These are phyloP conservation scores for Apophysomyces elegans DNA, from an alignment of 371 early-diverging fungal genomes.

Conservation along the genomic window DNA sequence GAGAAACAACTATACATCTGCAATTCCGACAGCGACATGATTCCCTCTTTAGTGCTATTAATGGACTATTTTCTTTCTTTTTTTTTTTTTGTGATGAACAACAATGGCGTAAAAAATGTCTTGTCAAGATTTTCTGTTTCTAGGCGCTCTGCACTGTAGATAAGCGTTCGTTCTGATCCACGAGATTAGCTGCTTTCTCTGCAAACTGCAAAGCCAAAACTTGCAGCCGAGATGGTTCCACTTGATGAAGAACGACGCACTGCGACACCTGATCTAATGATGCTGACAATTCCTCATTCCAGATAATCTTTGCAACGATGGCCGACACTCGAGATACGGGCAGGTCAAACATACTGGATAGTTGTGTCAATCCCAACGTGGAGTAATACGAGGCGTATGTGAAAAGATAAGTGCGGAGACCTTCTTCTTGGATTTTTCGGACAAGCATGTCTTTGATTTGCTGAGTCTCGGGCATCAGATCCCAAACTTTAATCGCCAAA, in stretches of 20 bases:
- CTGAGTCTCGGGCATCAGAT: slow-evolving; percentile 80
- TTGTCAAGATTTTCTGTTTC: slow-evolving; percentile 51
- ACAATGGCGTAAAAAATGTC: slow-evolving; percentile 7
- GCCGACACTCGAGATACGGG: slow-evolving; percentile 67
- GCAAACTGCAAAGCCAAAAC: slow-evolving; percentile 83
- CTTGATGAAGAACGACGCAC: slow-evolving; percentile 82
- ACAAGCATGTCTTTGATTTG: slow-evolving; percentile 89
- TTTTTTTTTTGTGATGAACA: neutral
- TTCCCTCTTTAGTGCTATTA: slow-evolving; percentile 2
- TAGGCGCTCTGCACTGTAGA: slow-evolving; percentile 50
- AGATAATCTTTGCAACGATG: slow-evolving; percentile 92
- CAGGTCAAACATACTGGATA: slow-evolving; percentile 88
- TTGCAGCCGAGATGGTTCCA: slow-evolving; percentile 86
- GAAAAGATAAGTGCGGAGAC: slow-evolving; percentile 95
- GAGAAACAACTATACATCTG: no score
- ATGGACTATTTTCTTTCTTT: neutral
- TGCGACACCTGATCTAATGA: slow-evolving; percentile 82
- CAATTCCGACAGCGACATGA: neutral
- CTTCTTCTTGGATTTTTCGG: slow-evolving; percentile 93
- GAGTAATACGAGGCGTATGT: slow-evolving; percentile 88
- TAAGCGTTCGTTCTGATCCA: slow-evolving; percentile 91
- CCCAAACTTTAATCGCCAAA: slow-evolving; percentile 94
- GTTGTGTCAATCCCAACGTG: slow-evolving; percentile 80
- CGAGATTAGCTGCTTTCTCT: slow-evolving; percentile 87
- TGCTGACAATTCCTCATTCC: slow-evolving; percentile 87